Conservation (phyloP, 768 basidiomycete species). For the Pulveroboletus sp. region DNA sequence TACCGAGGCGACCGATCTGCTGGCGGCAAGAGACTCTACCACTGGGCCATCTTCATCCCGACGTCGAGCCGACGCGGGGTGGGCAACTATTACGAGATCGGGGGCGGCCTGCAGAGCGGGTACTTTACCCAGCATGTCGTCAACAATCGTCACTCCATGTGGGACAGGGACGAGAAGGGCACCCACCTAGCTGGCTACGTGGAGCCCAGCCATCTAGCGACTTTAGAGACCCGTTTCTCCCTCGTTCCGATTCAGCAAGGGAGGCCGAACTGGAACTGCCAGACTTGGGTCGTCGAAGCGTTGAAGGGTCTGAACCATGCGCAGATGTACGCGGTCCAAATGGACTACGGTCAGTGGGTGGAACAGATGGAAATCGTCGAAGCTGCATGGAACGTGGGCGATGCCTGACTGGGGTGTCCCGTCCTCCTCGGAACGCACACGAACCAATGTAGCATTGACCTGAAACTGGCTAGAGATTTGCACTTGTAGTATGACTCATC, state of each 20-base stretch:
- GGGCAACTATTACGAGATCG: too few relatives aligned
- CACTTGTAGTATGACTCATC: neutral
- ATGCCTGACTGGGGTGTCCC: constrained; percentile 1
- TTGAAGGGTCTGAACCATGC: constrained; percentile 8
- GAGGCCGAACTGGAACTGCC: constrained; percentile 13
- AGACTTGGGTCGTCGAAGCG: constrained; percentile 20
- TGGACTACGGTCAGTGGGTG: constrained; percentile 8
- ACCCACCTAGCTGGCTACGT: constrained; percentile 12
- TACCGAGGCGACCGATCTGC: too few relatives aligned
- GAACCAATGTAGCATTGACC: too few relatives aligned
- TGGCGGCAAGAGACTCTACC: too few relatives aligned
- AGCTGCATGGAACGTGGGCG: constrained; percentile 14
- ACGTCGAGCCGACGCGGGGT: too few relatives aligned
- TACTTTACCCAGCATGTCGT: constrained; percentile 15
- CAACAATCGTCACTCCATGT: constrained; percentile 11
- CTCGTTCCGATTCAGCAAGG: constrained; percentile 11
- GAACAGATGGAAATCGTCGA: constrained; percentile 16
- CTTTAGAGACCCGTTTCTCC: constrained; percentile 9
- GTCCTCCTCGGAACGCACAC: neutral
- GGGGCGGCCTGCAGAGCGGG: too few relatives aligned
- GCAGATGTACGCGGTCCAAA: constrained; percentile 15
- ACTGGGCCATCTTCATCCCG: too few relatives aligned
- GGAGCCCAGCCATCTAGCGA: neutral
- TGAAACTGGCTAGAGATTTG: neutral
- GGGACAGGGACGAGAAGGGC: constrained; percentile 12